Percentiles rank a stretch among this genome's conserved stretches.
Evolutionary conservation across 2,329 filamentous ascomycete species (phyloP).

Genomic region (Hypomyces rosellus): DNA sequence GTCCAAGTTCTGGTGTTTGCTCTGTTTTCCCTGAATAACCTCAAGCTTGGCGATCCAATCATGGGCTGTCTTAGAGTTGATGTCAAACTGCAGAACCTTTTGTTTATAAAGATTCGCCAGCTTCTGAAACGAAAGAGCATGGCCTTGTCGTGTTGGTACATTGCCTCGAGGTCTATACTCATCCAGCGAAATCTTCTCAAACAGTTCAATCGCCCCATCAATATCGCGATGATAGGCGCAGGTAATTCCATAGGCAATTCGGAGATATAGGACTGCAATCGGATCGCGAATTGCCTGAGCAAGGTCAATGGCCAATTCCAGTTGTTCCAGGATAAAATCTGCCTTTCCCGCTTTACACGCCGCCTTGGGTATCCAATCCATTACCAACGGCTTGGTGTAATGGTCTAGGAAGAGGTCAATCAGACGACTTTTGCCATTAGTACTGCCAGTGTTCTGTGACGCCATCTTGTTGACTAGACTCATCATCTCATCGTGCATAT

Average conservation of each 20-base stretch:
- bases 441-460: constrained; percentile 17
- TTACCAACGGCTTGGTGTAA: constrained; percentile 25
- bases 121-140: constrained; percentile 34
- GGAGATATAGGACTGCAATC: constrained; percentile 31
- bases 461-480: constrained; percentile 29
- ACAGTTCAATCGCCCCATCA: constrained; percentile 28
- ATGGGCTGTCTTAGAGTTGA: constrained; percentile 20
- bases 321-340: constrained; percentile 23
- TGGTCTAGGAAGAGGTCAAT: constrained; percentile 31
- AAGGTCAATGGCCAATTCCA: constrained; percentile 26
- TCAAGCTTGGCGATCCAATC: constrained; percentile 31
- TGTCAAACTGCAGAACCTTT: constrained; percentile 23
- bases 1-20: constrained; percentile 31
- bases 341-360: constrained; percentile 28
- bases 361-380: constrained; percentile 37
- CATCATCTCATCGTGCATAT: constrained; percentile 30
- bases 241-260: constrained; percentile 30
- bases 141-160: constrained; percentile 32
- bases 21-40: constrained; percentile 30
- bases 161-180: constrained; percentile 35
- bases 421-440: constrained; percentile 23
- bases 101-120: constrained; percentile 33
- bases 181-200: constrained; percentile 30
- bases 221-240: constrained; percentile 29
- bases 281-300: constrained; percentile 30